phyloP scores from a whole-genome alignment of 73 alveolate genomes.

The Stentor coeruleus region DNA sequence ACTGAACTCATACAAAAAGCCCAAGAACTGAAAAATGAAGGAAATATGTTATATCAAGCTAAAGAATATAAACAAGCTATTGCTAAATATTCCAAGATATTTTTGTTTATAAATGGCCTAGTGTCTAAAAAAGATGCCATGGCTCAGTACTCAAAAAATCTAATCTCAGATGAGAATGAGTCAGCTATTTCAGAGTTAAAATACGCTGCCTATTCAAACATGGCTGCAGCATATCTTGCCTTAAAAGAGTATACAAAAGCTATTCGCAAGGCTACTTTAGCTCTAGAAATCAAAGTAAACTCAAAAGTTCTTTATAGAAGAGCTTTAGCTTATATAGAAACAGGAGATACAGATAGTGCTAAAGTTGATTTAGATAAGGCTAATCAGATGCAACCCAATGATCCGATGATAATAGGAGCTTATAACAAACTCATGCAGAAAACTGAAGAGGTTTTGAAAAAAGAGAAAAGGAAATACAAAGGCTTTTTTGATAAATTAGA shows the following conservation, averaged over 20 bases:
- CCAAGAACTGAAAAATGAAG: background rate
- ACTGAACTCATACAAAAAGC: background rate
- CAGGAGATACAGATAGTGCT: background rate
- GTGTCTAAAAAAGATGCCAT: background rate
- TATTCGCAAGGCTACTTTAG: background rate
- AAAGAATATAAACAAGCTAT: background rate
- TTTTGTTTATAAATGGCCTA: background rate
- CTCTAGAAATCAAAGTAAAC: background rate
- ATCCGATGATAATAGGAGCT: background rate
- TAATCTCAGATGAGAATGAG: background rate
- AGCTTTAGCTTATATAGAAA: constrained; percentile 4
- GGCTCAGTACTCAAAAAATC: constrained; percentile 1
- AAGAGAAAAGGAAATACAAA: background rate
- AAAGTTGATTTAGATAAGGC: background rate
- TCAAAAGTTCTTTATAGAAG: constrained; percentile 1
- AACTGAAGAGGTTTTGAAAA: background rate
- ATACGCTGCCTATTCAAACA: background rate
- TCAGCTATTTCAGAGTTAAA: background rate
- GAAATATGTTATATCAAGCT: background rate
- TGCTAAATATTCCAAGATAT: background rate
- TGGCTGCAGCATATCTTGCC: background rate
- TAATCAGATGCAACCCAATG: background rate
- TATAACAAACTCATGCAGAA: background rate
- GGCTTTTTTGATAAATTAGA: constrained; percentile 2
- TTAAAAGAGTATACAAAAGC: background rate